A percentile compares a stretch with the other conserved stretches of the same genome.
Conservation (phyloP, 352 stramenopile species). For the Nothophytophthora sp. region DNA sequence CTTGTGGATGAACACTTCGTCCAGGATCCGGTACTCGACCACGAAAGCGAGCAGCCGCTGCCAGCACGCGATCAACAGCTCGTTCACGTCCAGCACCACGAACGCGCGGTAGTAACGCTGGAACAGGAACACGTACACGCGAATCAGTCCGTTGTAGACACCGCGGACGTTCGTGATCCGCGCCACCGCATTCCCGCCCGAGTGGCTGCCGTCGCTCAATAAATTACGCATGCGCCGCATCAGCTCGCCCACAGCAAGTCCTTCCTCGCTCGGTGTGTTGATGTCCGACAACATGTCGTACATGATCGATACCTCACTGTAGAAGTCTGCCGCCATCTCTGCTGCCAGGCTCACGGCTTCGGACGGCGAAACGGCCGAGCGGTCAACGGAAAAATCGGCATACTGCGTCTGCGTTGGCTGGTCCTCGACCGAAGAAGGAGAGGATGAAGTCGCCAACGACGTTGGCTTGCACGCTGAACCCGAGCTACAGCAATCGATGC, state of each 20-base stretch:
- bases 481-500: no score
- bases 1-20: slow-evolving; percentile 55
- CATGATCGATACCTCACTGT: slow-evolving; percentile 60
- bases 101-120: slow-evolving; percentile 57
- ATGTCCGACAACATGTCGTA: slow-evolving; percentile 75
- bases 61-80: slow-evolving; percentile 57
- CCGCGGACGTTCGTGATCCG: slow-evolving; percentile 42
- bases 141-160: slow-evolving; percentile 63
- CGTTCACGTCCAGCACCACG: slow-evolving; percentile 54
- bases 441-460: no score
- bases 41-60: slow-evolving; percentile 64
- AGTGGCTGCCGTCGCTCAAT: slow-evolving; percentile 13
- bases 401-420: slow-evolving; percentile 28
- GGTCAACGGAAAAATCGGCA: slow-evolving; percentile 43
- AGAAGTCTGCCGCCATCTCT: slow-evolving; percentile 68
- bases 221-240: slow-evolving; percentile 43
- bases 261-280: slow-evolving; percentile 43
- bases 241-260: slow-evolving; percentile 54
- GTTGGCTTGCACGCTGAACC: slow-evolving; percentile 1
- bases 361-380: slow-evolving; percentile 34
- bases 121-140: slow-evolving; percentile 71
- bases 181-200: slow-evolving; percentile 2
- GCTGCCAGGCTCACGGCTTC: slow-evolving; percentile 48
- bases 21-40: slow-evolving; percentile 61
- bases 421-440: no score